A percentile compares a stretch with the other conserved stretches of the same genome.
phyloP scores from a whole-genome alignment of 495 filamentous ascomycete genomes.

The Penicillium diatomitis region DNA sequence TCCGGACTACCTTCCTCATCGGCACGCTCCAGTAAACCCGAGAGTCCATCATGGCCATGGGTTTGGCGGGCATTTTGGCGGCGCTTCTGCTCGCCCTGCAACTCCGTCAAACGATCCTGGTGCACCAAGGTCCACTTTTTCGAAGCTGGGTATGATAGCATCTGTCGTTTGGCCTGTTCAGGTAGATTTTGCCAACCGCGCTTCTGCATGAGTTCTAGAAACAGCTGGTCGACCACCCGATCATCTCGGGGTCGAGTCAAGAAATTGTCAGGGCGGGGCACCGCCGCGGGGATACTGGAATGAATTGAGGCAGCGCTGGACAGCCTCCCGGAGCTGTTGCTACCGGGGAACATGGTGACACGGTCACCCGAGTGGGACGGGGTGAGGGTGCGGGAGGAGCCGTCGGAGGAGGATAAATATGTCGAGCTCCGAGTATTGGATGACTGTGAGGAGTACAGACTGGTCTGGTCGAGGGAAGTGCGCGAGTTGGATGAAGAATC shows the following conservation, averaged over 20 bases:
- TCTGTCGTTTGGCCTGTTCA: slow-evolving; percentile 90
- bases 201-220: slow-evolving; percentile 90
- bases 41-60: slow-evolving; percentile 51
- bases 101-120: slow-evolving; percentile 87
- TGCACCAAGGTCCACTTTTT: slow-evolving; percentile 98
- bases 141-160: slow-evolving; percentile 82
- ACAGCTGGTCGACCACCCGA: slow-evolving; percentile 80
- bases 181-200: slow-evolving; percentile 93
- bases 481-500: slow-evolving; percentile 63
- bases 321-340: slow-evolving; percentile 20
- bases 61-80: slow-evolving; percentile 58
- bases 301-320: slow-evolving; percentile 25
- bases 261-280: slow-evolving; percentile 43
- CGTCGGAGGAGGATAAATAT: slow-evolving; percentile 50
- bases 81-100: slow-evolving; percentile 89
- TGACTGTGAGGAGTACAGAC: slow-evolving; percentile 52
- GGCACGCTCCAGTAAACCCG: slow-evolving; percentile 57
- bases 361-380: slow-evolving; percentile 37
- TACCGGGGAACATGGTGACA: slow-evolving; percentile 17
- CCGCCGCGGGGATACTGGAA: slow-evolving; percentile 35
- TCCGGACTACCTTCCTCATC: slow-evolving; percentile 95
- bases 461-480: slow-evolving; percentile 60
- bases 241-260: slow-evolving; percentile 73
- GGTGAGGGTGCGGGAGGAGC: slow-evolving; percentile 52
- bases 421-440: slow-evolving; percentile 54